Evolutionary conservation across 345 rosid genomes (phyloP), one percentile per base, ranked within the genome.

Genomic region (Rubroshorea leprosula): DNA sequence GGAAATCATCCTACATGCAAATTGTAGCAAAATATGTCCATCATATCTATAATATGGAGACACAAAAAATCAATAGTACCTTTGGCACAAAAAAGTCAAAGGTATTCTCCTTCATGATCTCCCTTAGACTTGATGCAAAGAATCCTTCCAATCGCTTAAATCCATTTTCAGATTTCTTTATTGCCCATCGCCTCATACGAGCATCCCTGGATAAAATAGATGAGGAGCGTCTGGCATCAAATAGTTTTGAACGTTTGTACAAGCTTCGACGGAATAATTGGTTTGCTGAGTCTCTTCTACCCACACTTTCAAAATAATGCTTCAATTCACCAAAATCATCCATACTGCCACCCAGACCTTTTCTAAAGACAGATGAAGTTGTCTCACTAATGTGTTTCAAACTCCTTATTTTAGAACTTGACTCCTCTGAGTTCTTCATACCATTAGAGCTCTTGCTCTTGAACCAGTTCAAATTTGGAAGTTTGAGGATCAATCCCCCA

Each of bases 161-260:
- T 62, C 88, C 80, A 60, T 74, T 82, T 77, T 78, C 95, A 61
- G 96, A 85, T 76, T 87, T 90, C 75, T 85, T 94, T 51, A 86
- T 65, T 31, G 95, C 82, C 96, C 97, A 94, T 62, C 84, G 81
- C 84, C 99, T 80, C 63, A 77, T 66, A 31, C 99, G 96, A 51
- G 99, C 99, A 83, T 94, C 99, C 80, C 96, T 89, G 24, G 99
- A 84, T 46, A 83, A 67, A 68, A 94, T 85, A 38, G 97, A 82
- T 24, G 97, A 87, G 51, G 95, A 85, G 62, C 69, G 90, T 69
- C 99, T 83, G 35, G 95, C 95, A 80, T 90, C 99, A 57, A 87
- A 87, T 68, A 94, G 71, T 76, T 90, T 94, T 64, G 99, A 83
- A 45, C 99, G 96, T 55, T 84, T 83, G 69, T 94, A 94, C 49